Evolutionary conservation across 2,329 filamentous ascomycete genomes (phyloP).

Genomic region (Coniochaeta sp.): DNA sequence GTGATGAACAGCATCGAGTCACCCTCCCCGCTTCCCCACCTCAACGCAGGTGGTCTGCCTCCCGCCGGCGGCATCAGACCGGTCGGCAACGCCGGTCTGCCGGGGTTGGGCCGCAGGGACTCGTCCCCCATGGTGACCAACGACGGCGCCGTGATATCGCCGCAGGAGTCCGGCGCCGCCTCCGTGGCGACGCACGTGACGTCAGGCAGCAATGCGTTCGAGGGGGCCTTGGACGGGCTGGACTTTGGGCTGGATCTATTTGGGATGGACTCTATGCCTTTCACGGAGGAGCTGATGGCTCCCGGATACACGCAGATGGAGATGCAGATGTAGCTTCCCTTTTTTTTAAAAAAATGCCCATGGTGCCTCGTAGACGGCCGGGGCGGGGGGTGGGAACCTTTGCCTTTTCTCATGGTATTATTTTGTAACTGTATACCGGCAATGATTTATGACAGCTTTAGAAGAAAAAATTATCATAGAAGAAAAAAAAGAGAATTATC

Average conservation of each 20-base stretch:
- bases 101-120: background rate
- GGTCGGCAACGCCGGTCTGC: background rate
- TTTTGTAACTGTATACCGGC: no score
- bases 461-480: no score
- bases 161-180: constrained; percentile 6
- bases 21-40: background rate
- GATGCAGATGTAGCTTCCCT: background rate
- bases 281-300: constrained; percentile 18
- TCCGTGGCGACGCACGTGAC: constrained; percentile 16
- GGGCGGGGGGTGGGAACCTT: no score
- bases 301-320: constrained; percentile 6
- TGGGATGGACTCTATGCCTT: constrained; percentile 14
- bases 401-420: no score
- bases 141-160: background rate
- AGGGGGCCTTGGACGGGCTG: constrained; percentile 23
- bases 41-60: background rate
- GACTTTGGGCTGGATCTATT: constrained; percentile 21
- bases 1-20: background rate
- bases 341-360: no score
- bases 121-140: background rate
- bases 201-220: constrained; percentile 23
- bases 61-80: background rate
- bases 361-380: no score
- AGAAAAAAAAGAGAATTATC: no score
- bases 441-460: no score